Evolutionary conservation across 2,329 filamentous ascomycete genomes (phyloP).

Genomic region (Fusarium setosum): DNA sequence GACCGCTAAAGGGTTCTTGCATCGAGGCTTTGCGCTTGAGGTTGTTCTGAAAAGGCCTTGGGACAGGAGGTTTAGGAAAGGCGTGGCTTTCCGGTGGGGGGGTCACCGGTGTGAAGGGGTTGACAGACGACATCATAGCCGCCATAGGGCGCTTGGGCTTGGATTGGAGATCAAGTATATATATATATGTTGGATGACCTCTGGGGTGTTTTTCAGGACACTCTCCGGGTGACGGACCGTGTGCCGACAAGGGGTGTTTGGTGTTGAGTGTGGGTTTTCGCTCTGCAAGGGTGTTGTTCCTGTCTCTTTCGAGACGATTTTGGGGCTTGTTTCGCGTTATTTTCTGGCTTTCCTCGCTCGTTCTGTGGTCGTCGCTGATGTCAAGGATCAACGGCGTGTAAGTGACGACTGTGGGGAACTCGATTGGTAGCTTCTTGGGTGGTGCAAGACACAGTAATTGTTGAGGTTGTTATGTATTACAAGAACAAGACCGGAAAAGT

Average conservation of each 20-base stretch:
- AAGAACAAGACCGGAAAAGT: slow-evolving; percentile 29
- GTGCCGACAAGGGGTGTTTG: slow-evolving; percentile 20
- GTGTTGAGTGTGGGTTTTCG: slow-evolving; percentile 11
- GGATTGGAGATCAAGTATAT: slow-evolving; percentile 29
- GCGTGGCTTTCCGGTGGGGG: slow-evolving; percentile 44
- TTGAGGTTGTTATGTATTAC: slow-evolving; percentile 28
- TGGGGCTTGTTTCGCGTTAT: slow-evolving; percentile 21
- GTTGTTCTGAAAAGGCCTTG: slow-evolving; percentile 42
- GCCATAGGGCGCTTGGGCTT: slow-evolving; percentile 39
- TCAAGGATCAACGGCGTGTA: slow-evolving; percentile 25
- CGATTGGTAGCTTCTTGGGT: slow-evolving; percentile 13
- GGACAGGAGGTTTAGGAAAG: slow-evolving; percentile 46
- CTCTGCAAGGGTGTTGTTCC: slow-evolving; percentile 24
- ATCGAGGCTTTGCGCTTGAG: slow-evolving; percentile 43
- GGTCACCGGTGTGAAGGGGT: slow-evolving; percentile 44
- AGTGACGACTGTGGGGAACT: slow-evolving; percentile 27
- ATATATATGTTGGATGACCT: slow-evolving; percentile 30
- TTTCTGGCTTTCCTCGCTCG: slow-evolving; percentile 15
- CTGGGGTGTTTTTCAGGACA: slow-evolving; percentile 12
- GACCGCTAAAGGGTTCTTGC: slow-evolving; percentile 35
- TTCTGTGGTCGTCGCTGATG: slow-evolving; percentile 14
- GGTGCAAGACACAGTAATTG: slow-evolving; percentile 17
- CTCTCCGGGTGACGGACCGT: slow-evolving; percentile 23
- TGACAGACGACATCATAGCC: slow-evolving; percentile 47
- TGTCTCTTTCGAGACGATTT: slow-evolving; percentile 23